A percentile compares a stretch with the other conserved stretches of the same genome.
Evolutionary conservation across 495 filamentous ascomycete species (phyloP).

Genomic region (Penicillium lagena): DNA sequence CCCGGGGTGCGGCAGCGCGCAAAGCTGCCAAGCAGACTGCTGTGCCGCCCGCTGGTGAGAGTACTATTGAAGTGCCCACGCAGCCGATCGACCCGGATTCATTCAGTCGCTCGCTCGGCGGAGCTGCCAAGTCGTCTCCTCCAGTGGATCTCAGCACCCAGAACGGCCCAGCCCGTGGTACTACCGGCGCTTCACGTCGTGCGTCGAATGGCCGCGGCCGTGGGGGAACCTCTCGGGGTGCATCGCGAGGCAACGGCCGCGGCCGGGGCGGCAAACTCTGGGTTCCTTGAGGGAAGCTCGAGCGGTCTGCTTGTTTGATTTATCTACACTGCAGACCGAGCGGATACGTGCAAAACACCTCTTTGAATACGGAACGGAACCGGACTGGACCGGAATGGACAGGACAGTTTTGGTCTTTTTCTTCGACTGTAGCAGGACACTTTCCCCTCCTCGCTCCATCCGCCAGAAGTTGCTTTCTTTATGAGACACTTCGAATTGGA

Average conservation of each 20-base stretch:
- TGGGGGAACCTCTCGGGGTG: constrained; percentile 23
- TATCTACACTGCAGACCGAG: no score
- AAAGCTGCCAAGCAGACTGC: constrained; percentile 22
- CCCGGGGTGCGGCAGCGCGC: constrained; percentile 10
- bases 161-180: constrained; percentile 30
- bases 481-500: no score
- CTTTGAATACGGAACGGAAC: no score
- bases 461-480: no score
- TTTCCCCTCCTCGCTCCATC: no score
- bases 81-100: constrained; percentile 51
- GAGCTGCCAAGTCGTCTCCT: constrained; percentile 15
- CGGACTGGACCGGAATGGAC: no score
- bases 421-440: no score
- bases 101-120: constrained; percentile 39
- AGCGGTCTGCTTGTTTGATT: constrained; percentile 8
- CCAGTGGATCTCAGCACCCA: constrained; percentile 34
- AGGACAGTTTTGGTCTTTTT: no score
- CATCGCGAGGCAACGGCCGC: constrained; percentile 30
- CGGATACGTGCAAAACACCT: no score
- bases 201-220: constrained; percentile 21
- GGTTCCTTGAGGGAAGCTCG: constrained; percentile 39
- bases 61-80: constrained; percentile 37
- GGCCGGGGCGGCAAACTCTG: constrained; percentile 44
- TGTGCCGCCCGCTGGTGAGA: constrained; percentile 15
- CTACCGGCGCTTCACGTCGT: constrained; percentile 31